A percentile compares a stretch with the other conserved stretches of the same genome.
phyloP scores from a whole-genome alignment of 169 alveolate species.

The Cryptosporidium felis region DNA sequence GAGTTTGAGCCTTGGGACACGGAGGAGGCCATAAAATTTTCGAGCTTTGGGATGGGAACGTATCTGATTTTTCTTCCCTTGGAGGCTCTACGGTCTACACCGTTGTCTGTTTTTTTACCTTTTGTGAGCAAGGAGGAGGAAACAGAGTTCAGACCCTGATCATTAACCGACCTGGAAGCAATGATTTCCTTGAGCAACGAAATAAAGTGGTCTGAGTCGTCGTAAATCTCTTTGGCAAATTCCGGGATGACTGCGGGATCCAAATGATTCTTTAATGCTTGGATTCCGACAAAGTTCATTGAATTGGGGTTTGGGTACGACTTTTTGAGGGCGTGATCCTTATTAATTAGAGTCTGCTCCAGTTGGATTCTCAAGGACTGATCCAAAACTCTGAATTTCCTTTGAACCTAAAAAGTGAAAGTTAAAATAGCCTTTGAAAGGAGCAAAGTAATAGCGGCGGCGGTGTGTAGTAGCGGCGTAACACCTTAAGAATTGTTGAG shows the following conservation, averaged over 20 bases:
- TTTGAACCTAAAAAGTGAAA: conserved; percentile 14
- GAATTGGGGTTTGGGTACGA: conserved; percentile 49
- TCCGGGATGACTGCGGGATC: background rate
- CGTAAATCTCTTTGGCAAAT: conserved; percentile 28
- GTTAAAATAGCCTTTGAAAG: background rate
- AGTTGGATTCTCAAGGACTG: conserved; percentile 74
- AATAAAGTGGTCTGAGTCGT: conserved; percentile 20
- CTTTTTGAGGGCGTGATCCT: conserved; percentile 29
- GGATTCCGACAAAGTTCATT: background rate
- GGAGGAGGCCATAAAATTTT: conserved; percentile 69
- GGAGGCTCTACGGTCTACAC: conserved; percentile 78
- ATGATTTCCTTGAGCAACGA: conserved; percentile 17
- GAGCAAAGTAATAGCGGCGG: background rate
- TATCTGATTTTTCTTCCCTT: conserved; percentile 78
- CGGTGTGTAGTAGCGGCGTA: conserved; percentile 48
- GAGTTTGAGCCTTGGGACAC: background rate
- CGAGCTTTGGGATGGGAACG: conserved; percentile 75
- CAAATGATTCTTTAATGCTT: background rate
- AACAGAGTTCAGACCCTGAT: background rate
- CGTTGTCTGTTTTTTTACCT: conserved; percentile 41
- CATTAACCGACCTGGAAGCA: background rate
- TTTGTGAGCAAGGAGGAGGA: conserved; percentile 61
- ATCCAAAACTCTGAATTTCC: conserved; percentile 53
- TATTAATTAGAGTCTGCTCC: conserved; percentile 31
- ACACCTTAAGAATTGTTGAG: conserved; percentile 27